These are phyloP conservation scores for Ogataea angusta DNA, from an alignment of 805 yeast genomes.

Conservation along the genomic window DNA sequence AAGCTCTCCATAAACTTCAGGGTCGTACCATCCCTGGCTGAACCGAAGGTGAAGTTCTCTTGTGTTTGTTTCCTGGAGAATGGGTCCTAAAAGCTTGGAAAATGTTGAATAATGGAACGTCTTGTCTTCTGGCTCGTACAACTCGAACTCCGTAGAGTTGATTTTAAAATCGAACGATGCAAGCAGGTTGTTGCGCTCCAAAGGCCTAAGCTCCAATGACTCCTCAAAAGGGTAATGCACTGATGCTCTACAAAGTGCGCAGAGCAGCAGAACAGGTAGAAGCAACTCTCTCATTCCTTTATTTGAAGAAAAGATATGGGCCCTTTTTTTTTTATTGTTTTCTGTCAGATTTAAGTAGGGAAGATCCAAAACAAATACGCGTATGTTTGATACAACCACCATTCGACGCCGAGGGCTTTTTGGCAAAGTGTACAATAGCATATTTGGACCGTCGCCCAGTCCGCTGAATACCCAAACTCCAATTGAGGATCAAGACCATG, in stretches of 20 bases:
- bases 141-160: slow-evolving; percentile 43
- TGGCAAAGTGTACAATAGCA: slow-evolving; percentile 20
- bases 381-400: slow-evolving; percentile 10
- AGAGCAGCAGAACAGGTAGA: slow-evolving; percentile 2
- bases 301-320: not conserved
- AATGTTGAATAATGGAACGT: slow-evolving; percentile 58
- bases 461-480: slow-evolving; percentile 18
- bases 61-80: slow-evolving; percentile 61
- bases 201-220: slow-evolving; percentile 57
- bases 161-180: slow-evolving; percentile 69
- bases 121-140: slow-evolving; percentile 23
- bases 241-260: not conserved
- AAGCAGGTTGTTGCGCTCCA: slow-evolving; percentile 67
- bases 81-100: slow-evolving; percentile 79
- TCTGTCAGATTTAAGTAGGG: not conserved
- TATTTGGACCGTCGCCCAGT: slow-evolving; percentile 18
- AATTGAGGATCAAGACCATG: slow-evolving; percentile 7
- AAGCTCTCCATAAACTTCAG: slow-evolving; percentile 78
- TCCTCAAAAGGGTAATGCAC: slow-evolving; percentile 54
- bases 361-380: slow-evolving; percentile 1
- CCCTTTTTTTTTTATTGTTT: not conserved
- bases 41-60: slow-evolving; percentile 81
- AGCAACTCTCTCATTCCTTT: not conserved
- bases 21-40: slow-evolving; percentile 94
- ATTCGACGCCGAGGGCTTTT: slow-evolving; percentile 14